Evolutionary conservation across 2,329 filamentous ascomycete species (phyloP).

Genomic region (Cryphonectria nitschkei): DNA sequence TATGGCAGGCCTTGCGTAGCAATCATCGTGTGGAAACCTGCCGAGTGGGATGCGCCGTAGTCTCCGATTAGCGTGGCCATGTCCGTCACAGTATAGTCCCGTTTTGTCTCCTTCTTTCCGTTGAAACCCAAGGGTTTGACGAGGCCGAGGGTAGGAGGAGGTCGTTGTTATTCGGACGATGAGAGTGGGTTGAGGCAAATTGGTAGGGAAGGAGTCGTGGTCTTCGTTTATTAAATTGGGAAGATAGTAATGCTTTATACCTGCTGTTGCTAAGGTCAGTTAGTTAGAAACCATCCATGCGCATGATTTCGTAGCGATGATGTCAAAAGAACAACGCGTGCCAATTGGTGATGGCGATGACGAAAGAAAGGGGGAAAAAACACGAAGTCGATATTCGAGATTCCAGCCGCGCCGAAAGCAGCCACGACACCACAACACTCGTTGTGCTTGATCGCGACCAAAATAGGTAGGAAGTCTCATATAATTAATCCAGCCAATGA

Average conservation of each 20-base stretch:
- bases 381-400: not conserved
- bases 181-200: not conserved
- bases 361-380: not conserved
- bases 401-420: not conserved
- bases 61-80: conserved; percentile 72
- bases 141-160: not conserved
- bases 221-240: not conserved
- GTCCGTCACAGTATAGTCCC: conserved; percentile 40
- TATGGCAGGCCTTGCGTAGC: conserved; percentile 47
- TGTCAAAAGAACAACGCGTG: not conserved
- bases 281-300: not conserved
- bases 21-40: conserved; percentile 74
- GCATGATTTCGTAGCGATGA: not conserved
- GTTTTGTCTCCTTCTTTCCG: conserved; percentile 1
- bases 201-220: not conserved
- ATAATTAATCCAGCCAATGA: not conserved
- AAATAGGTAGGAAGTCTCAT: no score
- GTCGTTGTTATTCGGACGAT: not conserved
- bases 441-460: not conserved
- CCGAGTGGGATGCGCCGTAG: conserved; percentile 69
- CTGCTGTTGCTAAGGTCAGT: not conserved
- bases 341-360: not conserved
- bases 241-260: not conserved
- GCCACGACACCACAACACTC: not conserved
- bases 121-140: not conserved